Conservation (phyloP, 1,284 basidiomycete species). For the Grifola frondosa region DNA sequence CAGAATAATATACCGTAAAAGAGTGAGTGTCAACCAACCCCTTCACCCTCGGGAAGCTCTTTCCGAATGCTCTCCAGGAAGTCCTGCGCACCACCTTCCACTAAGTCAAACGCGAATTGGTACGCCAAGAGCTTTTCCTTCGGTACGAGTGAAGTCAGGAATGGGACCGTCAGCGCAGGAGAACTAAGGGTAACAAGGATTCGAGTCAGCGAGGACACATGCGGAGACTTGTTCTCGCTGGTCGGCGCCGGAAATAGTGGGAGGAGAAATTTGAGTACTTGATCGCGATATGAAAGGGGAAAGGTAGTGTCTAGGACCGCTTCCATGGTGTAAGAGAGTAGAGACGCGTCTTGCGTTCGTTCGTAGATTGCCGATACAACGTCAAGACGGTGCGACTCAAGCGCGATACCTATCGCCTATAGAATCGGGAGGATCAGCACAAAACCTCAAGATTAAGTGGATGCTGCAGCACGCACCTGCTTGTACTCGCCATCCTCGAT, state of each 20-base stretch:
- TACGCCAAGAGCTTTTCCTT: constrained; percentile 79
- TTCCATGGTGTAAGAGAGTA: constrained; percentile 89
- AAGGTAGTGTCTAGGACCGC: constrained; percentile 84
- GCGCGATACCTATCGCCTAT: constrained; percentile 92
- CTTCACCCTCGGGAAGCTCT: constrained; percentile 63
- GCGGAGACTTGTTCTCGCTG: constrained; percentile 67
- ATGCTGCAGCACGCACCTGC: constrained; percentile 56
- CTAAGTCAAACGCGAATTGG: constrained; percentile 92
- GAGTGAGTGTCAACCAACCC: constrained; percentile 49
- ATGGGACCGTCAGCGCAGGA: constrained; percentile 67
- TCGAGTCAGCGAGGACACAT: constrained; percentile 78
- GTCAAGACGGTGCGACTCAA: constrained; percentile 87
- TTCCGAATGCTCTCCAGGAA: constrained; percentile 77
- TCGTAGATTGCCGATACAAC: constrained; percentile 78
- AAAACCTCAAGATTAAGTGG: constrained; percentile 5
- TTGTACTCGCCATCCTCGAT: constrained; percentile 86
- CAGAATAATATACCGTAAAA: constrained; percentile 8
- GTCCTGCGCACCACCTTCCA: constrained; percentile 90
- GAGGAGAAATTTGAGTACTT: constrained; percentile 82
- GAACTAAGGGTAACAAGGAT: constrained; percentile 86
- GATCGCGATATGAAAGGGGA: constrained; percentile 78
- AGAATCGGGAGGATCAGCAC: neutral
- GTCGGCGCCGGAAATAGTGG: constrained; percentile 78
- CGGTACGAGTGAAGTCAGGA: constrained; percentile 71
- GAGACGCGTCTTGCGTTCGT: constrained; percentile 68